Evolutionary conservation across 1,284 basidiomycete genomes (phyloP).

Genomic region (Ustilago tritici): DNA sequence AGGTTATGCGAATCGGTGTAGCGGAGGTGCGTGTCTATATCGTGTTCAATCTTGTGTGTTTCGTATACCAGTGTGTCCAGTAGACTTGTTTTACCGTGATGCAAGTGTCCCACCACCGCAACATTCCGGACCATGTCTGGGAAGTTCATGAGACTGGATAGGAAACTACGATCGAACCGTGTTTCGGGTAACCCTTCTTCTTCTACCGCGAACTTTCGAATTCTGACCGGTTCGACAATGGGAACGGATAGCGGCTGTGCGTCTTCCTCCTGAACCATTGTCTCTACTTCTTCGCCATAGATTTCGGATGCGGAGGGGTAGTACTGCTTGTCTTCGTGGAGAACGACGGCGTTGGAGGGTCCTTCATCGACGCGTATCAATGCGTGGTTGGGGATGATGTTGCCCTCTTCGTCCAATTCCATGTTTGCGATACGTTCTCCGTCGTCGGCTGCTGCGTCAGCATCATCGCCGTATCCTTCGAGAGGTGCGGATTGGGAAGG

Average conservation of each 20-base stretch:
- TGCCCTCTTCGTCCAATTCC: conserved; percentile 73
- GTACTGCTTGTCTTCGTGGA: conserved; percentile 98
- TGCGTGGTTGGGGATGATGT: conserved; percentile 36
- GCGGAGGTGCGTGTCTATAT: conserved; percentile 73
- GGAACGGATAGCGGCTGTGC: conserved; percentile 94
- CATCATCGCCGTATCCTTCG: conserved; percentile 81
- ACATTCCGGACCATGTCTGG: conserved; percentile 86
- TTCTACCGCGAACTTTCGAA: conserved; percentile 83
- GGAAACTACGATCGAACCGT: conserved; percentile 76
- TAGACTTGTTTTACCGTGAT: conserved; percentile 96
- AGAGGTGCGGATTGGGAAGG: conserved; percentile 68
- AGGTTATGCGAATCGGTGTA: conserved; percentile 96
- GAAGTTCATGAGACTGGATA: conserved; percentile 90
- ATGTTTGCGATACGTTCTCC: conserved; percentile 22
- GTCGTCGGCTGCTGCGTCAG: conserved; percentile 6
- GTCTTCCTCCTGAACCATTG: conserved; percentile 98
- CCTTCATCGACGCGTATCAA: conserved; percentile 65
- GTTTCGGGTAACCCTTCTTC: conserved; percentile 62
- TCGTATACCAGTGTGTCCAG: conserved; percentile 97
- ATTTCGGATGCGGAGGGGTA: conserved; percentile 92
- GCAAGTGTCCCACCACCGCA: conserved; percentile 80
- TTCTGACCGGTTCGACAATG: conserved; percentile 95
- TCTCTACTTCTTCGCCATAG: conserved; percentile 94
- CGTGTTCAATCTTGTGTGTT: conserved; percentile 85
- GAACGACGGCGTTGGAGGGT: conserved; percentile 83